Conservation (phyloP, 306 rosid species). For the Castanospermum australe region DNA sequence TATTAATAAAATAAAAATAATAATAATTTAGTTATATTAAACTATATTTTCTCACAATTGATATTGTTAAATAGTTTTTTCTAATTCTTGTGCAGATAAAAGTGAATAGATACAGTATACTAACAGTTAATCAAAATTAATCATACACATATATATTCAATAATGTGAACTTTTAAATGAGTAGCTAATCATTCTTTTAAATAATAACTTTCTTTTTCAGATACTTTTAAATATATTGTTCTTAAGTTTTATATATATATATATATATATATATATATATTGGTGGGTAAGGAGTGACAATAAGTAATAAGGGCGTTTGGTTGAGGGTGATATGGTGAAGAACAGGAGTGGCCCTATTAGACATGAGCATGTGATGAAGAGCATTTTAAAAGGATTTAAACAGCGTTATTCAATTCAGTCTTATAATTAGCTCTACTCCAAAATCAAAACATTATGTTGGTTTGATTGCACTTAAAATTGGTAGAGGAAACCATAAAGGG, state of each 20-base stretch:
- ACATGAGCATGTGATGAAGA: slow-evolving; percentile 31
- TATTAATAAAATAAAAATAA: too few relatives aligned
- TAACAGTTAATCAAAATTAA: too few relatives aligned
- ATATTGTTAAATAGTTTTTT: too few relatives aligned
- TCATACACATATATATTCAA: too few relatives aligned
- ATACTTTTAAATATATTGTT: neutral
- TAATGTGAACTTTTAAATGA: neutral
- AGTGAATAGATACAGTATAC: too few relatives aligned
- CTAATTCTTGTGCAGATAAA: too few relatives aligned
- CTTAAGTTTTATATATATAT: neutral
- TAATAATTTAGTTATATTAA: too few relatives aligned
- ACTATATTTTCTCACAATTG: too few relatives aligned
- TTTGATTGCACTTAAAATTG: slow-evolving; percentile 34
- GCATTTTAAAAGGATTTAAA: neutral
- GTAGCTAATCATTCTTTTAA: too few relatives aligned
- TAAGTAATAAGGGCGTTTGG: neutral
- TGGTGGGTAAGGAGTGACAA: neutral
- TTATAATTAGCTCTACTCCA: slow-evolving; percentile 9
- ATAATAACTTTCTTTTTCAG: neutral
- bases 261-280: too few relatives aligned
- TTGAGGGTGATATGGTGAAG: neutral
- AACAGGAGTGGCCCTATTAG: slow-evolving; percentile 9
- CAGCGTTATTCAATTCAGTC: neutral
- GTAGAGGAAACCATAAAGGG: slow-evolving; percentile 28
- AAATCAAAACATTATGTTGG: slow-evolving; percentile 6